Base-by-base conservation (phyloP, 176 grass and related monocot genomes). In the Paspalum notatum region DNA sequence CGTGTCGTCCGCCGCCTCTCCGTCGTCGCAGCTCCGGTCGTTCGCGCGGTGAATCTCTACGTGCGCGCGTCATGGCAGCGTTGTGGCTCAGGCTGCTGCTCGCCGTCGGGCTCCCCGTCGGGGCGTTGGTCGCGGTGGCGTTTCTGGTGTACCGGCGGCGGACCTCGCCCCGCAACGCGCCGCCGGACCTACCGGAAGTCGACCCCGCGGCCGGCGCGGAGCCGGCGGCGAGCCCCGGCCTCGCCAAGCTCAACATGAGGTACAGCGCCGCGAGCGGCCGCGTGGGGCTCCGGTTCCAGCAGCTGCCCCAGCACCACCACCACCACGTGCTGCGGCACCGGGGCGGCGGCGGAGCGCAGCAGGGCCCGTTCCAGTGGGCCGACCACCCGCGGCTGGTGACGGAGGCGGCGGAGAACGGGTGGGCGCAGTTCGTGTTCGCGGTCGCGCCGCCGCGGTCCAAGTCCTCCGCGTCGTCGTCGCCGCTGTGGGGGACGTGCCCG, bases 321-420 rank as follows among this genome's bases (percentile, higher is more conserved):
- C 67, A 57, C 5, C 65, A 62, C 43, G 86, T 8, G 4, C 3
- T 14, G 9, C 24, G 80, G 68, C 79, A 87, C 18, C 85, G 80
- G 16, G 73, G 62, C 12, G 58, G 56, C 41, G 89, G 54, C 16
- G 74, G n/a, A 3, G 74, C 50, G 48, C 82, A 82, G 69, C 82
- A 85, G 66, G 76, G 54, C 1, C 18, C 80, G 17, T 99, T 99
- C 89, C 64, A 75, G 72, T 99, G 97, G 97, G 43, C 55, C 4
- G 81, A 99, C 7, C 93, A 99, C 72, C 97, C 93, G 20, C 46
- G 87, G 38, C 80, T 96, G 49, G 86, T 96, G 60, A 83, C 89
- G 1, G 89, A 93, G 57, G 97, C 91, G 12, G 89, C 83, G 7
- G 97, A 99, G 90, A 91, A 96, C 59, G 97, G 97, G 22, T 99